phyloP scores from a whole-genome alignment of 768 basidiomycete genomes.

The Clathrus columnatus region DNA sequence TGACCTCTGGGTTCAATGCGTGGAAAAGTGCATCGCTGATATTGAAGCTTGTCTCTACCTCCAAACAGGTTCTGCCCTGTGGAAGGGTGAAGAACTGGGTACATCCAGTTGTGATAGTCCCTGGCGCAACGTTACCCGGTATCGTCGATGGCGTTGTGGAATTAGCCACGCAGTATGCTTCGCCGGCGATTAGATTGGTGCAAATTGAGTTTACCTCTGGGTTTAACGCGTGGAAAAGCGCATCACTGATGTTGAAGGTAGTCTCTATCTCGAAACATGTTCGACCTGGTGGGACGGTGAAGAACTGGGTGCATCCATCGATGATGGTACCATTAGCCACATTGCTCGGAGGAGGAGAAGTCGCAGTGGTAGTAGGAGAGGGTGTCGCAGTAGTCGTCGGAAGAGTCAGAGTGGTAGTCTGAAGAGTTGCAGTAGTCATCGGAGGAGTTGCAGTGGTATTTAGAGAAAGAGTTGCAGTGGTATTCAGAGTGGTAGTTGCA shows the following conservation, averaged over 20 bases:
- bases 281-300: background rate
- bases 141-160: background rate
- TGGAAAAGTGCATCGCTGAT: background rate
- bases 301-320: background rate
- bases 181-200: background rate
- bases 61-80: background rate
- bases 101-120: constrained; percentile 3
- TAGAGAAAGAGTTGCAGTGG: background rate
- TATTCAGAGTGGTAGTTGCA: background rate
- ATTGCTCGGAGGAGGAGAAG: background rate
- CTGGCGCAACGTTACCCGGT: background rate
- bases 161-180: background rate
- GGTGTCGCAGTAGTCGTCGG: background rate
- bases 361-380: background rate
- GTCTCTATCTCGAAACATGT: background rate
- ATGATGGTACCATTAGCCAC: background rate
- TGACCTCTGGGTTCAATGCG: background rate
- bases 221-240: background rate
- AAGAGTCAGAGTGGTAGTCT: too few species aligned
- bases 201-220: background rate
- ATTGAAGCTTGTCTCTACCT: background rate
- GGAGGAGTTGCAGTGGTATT: background rate
- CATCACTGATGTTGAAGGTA: background rate
- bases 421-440: too few species aligned
- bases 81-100: background rate